Evolutionary conservation across 768 basidiomycete genomes (phyloP).

Genomic region (Guyanaporus albipodus): DNA sequence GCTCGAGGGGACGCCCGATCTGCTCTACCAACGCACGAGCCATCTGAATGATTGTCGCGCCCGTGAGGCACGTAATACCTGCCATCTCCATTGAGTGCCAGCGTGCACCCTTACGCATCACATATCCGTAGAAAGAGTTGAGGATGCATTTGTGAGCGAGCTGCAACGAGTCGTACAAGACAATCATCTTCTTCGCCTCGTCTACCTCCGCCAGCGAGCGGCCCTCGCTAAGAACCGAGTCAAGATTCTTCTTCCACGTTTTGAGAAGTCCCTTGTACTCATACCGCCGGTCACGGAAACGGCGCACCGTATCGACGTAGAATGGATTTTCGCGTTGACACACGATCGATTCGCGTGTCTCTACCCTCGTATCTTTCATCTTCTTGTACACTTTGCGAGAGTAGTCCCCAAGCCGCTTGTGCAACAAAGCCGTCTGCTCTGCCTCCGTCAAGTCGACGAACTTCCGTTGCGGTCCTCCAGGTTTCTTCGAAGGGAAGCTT

Average conservation of each 20-base stretch:
- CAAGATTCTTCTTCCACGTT: conserved; percentile 99
- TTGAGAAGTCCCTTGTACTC: conserved; percentile 98
- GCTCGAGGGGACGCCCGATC: conserved; percentile 92
- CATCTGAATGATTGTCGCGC: conserved; percentile 98
- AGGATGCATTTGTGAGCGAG: conserved; percentile 99
- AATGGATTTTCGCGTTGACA: conserved; percentile 98
- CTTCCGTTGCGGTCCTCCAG: conserved; percentile 68
- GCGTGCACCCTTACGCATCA: conserved; percentile 98
- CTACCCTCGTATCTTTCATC: conserved; percentile 94
- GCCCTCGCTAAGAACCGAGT: conserved; percentile 62
- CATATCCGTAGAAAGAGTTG: conserved; percentile 99
- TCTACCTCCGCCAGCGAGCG: conserved; percentile 81
- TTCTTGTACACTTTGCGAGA: conserved; percentile 99
- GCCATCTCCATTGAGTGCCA: conserved; percentile 99
- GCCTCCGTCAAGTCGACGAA: conserved; percentile 79
- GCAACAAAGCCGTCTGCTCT: conserved; percentile 88
- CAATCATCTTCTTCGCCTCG: conserved; percentile 99
- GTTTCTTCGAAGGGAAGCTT: conserved; percentile 76
- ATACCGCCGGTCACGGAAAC: conserved; percentile 96
- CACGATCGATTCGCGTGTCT: conserved; percentile 90
- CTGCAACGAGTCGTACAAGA: conserved; percentile 96
- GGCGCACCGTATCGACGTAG: conserved; percentile 97
- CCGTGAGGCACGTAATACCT: conserved; percentile 96
- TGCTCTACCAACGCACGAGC: conserved; percentile 95
- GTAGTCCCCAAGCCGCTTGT: conserved; percentile 97